Evolutionary conservation across 306 rosid genomes (phyloP), one percentile per base, ranked within the genome.

Genomic region (Pueraria montana): DNA sequence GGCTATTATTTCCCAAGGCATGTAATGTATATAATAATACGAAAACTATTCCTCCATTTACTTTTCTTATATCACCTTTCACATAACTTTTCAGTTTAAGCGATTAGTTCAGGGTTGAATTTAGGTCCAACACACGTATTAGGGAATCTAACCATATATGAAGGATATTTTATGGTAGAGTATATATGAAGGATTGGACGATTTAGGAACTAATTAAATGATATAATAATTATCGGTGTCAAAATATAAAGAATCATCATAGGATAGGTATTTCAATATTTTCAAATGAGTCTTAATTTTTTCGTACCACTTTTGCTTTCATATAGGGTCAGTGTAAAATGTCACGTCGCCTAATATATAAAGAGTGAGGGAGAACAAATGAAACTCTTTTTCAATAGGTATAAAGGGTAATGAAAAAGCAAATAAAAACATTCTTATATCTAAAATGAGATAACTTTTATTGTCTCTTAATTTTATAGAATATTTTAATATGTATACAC

Each of bases 1-100:
- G 70, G 20, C 17, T 58, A 58, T 58, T 23, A 75, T 75, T 76
- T 53, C 36, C 50, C 50, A 34, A 74, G 32, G 21, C 24, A 73
- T 70, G 26, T 26, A 50, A 26, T 24, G 36, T 12, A 49, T 30
- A 52, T 32, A 45, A 14, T 24, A 46, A 24, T 70, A 45, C 8
- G 21, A 70, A 45, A 70, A 68, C 27, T 6, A 11, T 45, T 46
- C 23, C 7, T 46, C 42, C 26, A 16, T 72, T 72, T 26, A 14
- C 76, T 14, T 71, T 45, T 45, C 38, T 70, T 45, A 6, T 24
- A 45, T 70, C 76, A 45, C 42, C 76, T 24, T 71, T 24, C 24
- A 26, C 24, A 46, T 14, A 46, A 48, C 48, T 34, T 53, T 74
- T 34, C 50, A 74, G 49, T 52, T 18, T 53, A 74, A 74, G 50